Base-by-base conservation (phyloP, 352 stramenopile genomes). In the Phytophthora capsici region DNA sequence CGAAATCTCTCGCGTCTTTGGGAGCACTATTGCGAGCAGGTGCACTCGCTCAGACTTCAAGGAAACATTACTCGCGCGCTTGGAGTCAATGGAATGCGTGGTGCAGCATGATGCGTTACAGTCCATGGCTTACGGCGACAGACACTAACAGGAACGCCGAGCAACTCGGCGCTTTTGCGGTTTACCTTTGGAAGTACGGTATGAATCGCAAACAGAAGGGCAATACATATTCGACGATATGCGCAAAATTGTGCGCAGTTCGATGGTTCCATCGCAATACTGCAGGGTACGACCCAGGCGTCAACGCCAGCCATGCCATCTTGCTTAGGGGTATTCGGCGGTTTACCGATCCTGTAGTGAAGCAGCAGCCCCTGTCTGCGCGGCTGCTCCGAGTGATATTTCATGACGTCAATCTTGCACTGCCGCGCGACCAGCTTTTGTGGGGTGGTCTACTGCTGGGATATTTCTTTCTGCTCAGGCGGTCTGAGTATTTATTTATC, bases 301-400 rank as follows among this genome's bases (percentile, higher is more conserved):
- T 62, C 3, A 63, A 68, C 28, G 64, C 57, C 1, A 26, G 64
- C 0, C 53, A 73, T 20, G 25, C 65, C 1, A 51, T 57, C 22
- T 26, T 57, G 6, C 40, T 53, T 7, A 40, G 52, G 2, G 57
- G 65, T 1, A 69, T 69, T 46, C 58, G 41, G 1, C 37, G 53
- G 8, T 73, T 73, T 8, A 52, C 53, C 1, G 46, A 50, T 7
- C 65, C 58, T 2, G 65, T 66, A 1, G 30, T 41, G 32, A 73
- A 66, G 43, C 46, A 69, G 54, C 32, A 69, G 28, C 47, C 49
- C 1, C 7, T 60, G n/a, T 32, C 43, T 12, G 23, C 36, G 20
- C 0, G 2, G 0, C 44, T 60, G 32, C 25, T 66, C 2, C 49
- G 22, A 4, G 8, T 0, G 0, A 60, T 60, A 16, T 49, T 8